Conservation (phyloP, 2,329 filamentous ascomycete species). For the Gaeumannomyces tritici region DNA sequence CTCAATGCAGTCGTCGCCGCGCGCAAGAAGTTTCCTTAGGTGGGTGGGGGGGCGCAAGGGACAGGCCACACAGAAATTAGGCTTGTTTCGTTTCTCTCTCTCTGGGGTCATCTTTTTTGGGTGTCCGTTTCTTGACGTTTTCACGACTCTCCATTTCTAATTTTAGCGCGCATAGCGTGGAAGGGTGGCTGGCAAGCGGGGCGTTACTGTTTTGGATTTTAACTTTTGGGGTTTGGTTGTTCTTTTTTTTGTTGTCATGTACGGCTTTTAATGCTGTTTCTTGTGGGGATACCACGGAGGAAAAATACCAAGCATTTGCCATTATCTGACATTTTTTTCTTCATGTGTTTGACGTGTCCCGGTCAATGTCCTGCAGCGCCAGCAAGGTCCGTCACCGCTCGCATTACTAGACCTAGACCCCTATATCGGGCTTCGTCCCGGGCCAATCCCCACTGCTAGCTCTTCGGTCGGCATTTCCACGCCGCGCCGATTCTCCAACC, state of each 20-base stretch:
- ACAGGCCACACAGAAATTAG: no score
- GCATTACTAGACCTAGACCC: no score
- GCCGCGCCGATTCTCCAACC: not conserved
- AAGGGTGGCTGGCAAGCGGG: not conserved
- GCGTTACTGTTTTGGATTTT: not conserved
- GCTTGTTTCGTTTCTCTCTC: not conserved
- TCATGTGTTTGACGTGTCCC: not conserved
- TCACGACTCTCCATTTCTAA: not conserved
- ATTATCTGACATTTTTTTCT: not conserved
- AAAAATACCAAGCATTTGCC: not conserved
- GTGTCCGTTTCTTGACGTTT: not conserved
- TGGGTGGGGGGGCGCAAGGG: not conserved
- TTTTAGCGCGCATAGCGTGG: not conserved
- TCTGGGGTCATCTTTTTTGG: not conserved
- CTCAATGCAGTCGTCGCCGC: slow-evolving; percentile 1
- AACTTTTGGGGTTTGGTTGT: no score
- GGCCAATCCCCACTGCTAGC: not conserved
- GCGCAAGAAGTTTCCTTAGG: not conserved
- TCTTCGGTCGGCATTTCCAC: not conserved
- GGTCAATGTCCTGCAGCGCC: no score
- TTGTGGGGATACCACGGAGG: not conserved
- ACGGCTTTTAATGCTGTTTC: not conserved
- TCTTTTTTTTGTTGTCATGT: not conserved
- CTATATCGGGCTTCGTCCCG: not conserved
- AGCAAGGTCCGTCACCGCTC: not conserved